These are phyloP conservation scores for Wickerhamomyces chaumierensis DNA, from an alignment of 805 yeast genomes.

Conservation along the genomic window DNA sequence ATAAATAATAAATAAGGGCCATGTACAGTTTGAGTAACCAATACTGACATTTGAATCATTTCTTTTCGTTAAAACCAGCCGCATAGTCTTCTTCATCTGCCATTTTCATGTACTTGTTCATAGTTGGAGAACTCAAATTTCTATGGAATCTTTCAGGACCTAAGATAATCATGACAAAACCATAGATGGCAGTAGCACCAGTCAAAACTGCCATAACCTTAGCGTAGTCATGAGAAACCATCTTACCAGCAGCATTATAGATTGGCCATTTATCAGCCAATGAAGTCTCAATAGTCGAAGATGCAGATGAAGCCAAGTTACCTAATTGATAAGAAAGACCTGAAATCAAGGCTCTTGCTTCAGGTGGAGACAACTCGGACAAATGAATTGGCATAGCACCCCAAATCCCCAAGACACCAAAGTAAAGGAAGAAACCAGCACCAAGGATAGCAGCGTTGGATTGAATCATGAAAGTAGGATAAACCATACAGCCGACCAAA, in stretches of 20 bases:
- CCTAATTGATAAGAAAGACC: conserved; percentile 65
- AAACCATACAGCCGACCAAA: conserved; percentile 48
- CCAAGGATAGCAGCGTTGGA: conserved; percentile 32
- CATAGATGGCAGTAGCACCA: conserved; percentile 52
- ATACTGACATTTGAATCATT: too few species aligned
- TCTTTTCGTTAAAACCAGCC: too few species aligned
- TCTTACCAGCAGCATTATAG: conserved; percentile 20
- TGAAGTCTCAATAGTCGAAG: conserved; percentile 60
- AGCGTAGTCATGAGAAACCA: conserved; percentile 36
- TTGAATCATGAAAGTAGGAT: conserved; percentile 42
- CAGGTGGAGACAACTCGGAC: conserved; percentile 56
- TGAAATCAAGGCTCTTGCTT: conserved; percentile 48
- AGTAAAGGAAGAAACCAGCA: conserved; percentile 57
- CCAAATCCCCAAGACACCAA: conserved; percentile 63
- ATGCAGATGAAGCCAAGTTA: conserved; percentile 60
- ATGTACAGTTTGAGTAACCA: too few species aligned
- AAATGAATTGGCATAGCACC: conserved; percentile 60
- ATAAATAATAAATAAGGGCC: too few species aligned
- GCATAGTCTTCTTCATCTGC: conserved; percentile 10
- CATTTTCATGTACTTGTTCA: conserved; percentile 20
- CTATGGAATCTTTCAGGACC: conserved; percentile 48
- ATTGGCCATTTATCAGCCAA: conserved; percentile 53
- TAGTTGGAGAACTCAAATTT: conserved; percentile 21
- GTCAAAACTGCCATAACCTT: conserved; percentile 61
- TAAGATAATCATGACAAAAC: conserved; percentile 32